Evolutionary conservation across 2,329 filamentous ascomycete species (phyloP).

Genomic region (Knoxdaviesia capensis): DNA sequence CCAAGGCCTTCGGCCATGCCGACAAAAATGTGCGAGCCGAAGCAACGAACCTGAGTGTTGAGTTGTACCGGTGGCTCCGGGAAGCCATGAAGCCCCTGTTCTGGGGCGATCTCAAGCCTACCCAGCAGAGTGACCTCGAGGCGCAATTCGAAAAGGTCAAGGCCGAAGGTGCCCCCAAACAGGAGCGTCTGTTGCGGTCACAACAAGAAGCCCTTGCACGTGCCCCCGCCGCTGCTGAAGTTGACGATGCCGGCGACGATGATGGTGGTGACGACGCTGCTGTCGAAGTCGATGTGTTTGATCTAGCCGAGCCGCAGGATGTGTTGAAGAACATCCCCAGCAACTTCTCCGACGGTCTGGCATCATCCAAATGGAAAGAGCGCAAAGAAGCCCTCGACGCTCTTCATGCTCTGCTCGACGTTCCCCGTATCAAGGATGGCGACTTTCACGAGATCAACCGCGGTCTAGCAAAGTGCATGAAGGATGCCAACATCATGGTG

Average conservation of each 20-base stretch:
- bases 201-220: conserved; percentile 70
- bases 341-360: conserved; percentile 65
- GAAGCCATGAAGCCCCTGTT: conserved; percentile 98
- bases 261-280: conserved; percentile 14
- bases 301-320: conserved; percentile 73
- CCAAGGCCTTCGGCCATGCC: conserved; percentile 84
- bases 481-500: conserved; percentile 91
- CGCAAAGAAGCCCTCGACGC: conserved; percentile 85
- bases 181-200: conserved; percentile 69
- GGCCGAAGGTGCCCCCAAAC: conserved; percentile 68
- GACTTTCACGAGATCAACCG: conserved; percentile 71
- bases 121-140: conserved; percentile 86
- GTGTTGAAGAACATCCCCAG: conserved; percentile 63
- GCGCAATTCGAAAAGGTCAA: conserved; percentile 89
- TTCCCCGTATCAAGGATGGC: conserved; percentile 79
- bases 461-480: conserved; percentile 87
- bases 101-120: conserved; percentile 86
- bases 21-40: conserved; percentile 97
- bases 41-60: conserved; percentile 75
- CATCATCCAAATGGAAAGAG: conserved; percentile 95
- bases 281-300: conserved; percentile 56
- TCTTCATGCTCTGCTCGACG: conserved; percentile 55
- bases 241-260: conserved; percentile 31
- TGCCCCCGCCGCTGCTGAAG: conserved; percentile 40
- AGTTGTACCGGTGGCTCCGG: conserved; percentile 90